Evolutionary conservation across 148 eudicot species (phyloP).

Genomic region (Nepenthes mirabilis): DNA sequence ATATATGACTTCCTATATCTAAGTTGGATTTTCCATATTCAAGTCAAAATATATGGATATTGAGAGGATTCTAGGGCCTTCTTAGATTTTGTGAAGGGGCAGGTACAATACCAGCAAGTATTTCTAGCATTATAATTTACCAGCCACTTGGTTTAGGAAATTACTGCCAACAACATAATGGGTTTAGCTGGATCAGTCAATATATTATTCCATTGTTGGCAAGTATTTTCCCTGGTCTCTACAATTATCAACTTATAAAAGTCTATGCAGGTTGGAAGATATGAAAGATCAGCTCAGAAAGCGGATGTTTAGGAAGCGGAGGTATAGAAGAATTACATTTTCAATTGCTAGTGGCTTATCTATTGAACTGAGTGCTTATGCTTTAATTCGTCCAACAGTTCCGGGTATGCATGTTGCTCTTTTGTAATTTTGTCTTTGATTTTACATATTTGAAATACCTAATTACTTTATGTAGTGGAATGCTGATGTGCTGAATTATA

Average conservation of each 20-base stretch:
- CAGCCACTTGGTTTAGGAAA: too few species aligned
- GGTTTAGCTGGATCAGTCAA: too few species aligned
- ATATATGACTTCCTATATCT: too few species aligned
- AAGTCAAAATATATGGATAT: too few species aligned
- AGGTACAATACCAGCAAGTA: too few species aligned
- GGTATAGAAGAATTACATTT: slow-evolving; percentile 67
- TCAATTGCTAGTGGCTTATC: slow-evolving; percentile 64
- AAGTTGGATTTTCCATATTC: too few species aligned
- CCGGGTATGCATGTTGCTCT: slow-evolving; percentile 36
- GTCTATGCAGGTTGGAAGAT: slow-evolving; percentile 54
- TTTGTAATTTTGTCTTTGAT: background rate
- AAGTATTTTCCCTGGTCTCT: slow-evolving; percentile 1
- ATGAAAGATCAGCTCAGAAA: slow-evolving; percentile 72
- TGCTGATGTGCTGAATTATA: slow-evolving; percentile 1
- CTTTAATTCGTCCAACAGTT: slow-evolving; percentile 80
- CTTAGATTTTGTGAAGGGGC: too few species aligned
- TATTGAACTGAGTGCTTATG: slow-evolving; percentile 79
- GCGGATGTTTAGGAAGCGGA: slow-evolving; percentile 88
- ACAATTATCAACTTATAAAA: background rate
- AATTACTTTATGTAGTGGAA: background rate
- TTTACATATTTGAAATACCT: slow-evolving; percentile 1
- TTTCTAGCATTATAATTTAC: too few species aligned
- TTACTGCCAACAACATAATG: too few species aligned
- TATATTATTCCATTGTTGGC: background rate
- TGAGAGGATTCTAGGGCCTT: too few species aligned